These are phyloP conservation scores for Purpureocillium lavendulum DNA, from an alignment of 2,329 filamentous ascomycete genomes.

Conservation along the genomic window DNA sequence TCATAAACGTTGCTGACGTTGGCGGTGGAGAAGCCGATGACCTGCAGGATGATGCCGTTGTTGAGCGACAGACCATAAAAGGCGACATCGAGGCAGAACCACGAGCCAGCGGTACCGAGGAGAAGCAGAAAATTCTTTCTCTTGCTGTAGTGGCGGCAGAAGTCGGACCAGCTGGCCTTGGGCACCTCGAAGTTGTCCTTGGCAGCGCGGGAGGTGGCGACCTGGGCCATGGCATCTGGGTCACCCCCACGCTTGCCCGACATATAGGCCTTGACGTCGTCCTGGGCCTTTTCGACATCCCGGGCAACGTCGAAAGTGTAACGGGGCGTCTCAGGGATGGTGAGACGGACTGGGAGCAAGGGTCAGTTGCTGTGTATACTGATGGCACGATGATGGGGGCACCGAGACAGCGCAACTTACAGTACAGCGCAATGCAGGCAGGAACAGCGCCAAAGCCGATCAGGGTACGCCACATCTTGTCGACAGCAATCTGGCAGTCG, in stretches of 20 bases:
- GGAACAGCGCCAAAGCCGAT: conserved; percentile 77
- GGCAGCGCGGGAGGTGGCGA: conserved; percentile 45
- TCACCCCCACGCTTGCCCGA: conserved; percentile 52
- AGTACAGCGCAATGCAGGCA: conserved; percentile 75
- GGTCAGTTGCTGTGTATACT: not conserved
- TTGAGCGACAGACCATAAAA: conserved; percentile 67
- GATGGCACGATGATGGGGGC: not conserved
- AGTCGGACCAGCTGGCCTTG: conserved; percentile 66
- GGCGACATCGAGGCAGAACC: conserved; percentile 63
- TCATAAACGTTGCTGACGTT: conserved; percentile 52
- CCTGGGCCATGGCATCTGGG: conserved; percentile 60
- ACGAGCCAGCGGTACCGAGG: conserved; percentile 73
- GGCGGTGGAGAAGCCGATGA: conserved; percentile 59
- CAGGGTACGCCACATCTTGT: conserved; percentile 81
- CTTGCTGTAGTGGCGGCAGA: conserved; percentile 59
- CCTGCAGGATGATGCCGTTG: conserved; percentile 61
- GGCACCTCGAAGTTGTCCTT: conserved; percentile 50
- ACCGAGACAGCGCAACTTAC: conserved; percentile 13
- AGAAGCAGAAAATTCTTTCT: conserved; percentile 66
- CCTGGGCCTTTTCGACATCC: conserved; percentile 65
- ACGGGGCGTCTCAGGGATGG: conserved; percentile 79
- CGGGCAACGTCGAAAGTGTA: conserved; percentile 78
- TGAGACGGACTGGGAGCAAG: conserved; percentile 45
- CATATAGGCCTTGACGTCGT: conserved; percentile 69
- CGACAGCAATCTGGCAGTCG: conserved; percentile 41